Base-by-base conservation (phyloP, 805 yeast genomes). In the Maudiozyma barnettii region DNA sequence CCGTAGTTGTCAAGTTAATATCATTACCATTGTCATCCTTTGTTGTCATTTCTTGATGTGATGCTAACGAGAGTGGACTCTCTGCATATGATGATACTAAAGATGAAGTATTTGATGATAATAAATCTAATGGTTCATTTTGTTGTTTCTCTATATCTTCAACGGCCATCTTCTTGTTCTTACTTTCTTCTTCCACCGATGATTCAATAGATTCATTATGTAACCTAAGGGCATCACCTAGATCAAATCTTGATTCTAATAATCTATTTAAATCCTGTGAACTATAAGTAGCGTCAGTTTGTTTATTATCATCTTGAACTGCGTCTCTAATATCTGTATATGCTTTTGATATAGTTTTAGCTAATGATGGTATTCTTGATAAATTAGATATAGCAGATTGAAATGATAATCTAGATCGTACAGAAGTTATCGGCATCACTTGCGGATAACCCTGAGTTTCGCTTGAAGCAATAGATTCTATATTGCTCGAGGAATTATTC, bases 161-260 rank as follows among this genome's bases (percentile, higher is more conserved):
- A n/a, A n/a, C n/a, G n/a, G n/a, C 41, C 5, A 38, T 33, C 4
- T 33, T 18, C 6, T n/a, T 33, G n/a, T 33, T 33, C 6, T 14
- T 18, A 26, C 3, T 4, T 4, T 26, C 8, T 9, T 20, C 13
- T 22, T 14, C 30, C 8, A 19, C 2, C 22, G 19, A 5, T 39
- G 30, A 23, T 22, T n/a, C 36, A 4, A 1, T 33, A 16, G 13
- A 33, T n/a, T 33, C 36, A 14, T 33, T 33, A 18, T 39, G 41
- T 45, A 63, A 39, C 41, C 58, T 52, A 18, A 60, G 39, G 9
- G 67, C 67, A 52, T 63, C 67, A 12, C 56, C 66, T 1, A 62
- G 44, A 42, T 60, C 66, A 43, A 63, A 62, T 31, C 54, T 46
- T 6, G 53, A 48, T 39, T 51, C 54, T 36, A 63, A 44, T 9